Conservation (phyloP, 1,284 basidiomycete genomes). For the Trametes hirsuta region DNA sequence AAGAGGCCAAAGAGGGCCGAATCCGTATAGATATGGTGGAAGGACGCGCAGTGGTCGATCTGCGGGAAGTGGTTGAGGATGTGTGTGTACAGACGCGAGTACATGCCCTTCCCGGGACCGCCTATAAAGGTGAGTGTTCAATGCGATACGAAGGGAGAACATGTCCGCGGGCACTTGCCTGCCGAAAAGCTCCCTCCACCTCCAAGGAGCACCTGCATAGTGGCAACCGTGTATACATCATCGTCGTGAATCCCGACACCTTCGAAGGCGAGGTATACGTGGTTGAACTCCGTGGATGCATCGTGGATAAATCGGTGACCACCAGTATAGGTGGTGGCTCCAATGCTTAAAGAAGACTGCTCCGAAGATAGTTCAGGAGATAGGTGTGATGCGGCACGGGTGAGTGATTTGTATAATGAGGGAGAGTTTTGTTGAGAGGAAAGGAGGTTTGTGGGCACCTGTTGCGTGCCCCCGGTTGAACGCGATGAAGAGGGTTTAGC, state of each 20-base stretch:
- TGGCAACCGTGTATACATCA: slow-evolving; percentile 94
- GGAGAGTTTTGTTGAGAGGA: slow-evolving; percentile 58
- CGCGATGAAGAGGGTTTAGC: slow-evolving; percentile 35
- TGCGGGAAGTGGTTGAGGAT: slow-evolving; percentile 95
- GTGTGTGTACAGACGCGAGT: slow-evolving; percentile 96
- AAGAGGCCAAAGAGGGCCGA: slow-evolving; percentile 94
- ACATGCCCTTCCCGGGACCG: slow-evolving; percentile 99
- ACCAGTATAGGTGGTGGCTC: slow-evolving; percentile 78
- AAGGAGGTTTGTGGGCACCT: slow-evolving; percentile 35
- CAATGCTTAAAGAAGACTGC: slow-evolving; percentile 38
- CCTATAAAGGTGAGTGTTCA: slow-evolving; percentile 45
- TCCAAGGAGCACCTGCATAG: slow-evolving; percentile 93
- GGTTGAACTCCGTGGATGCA: slow-evolving; percentile 81
- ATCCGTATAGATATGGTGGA: slow-evolving; percentile 98
- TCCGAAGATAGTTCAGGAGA: slow-evolving; percentile 42
- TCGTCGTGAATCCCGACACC: slow-evolving; percentile 92
- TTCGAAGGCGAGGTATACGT: slow-evolving; percentile 93
- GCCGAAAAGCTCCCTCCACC: slow-evolving; percentile 97
- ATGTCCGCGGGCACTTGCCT: slow-evolving; percentile 47
- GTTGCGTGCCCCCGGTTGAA: slow-evolving; percentile 33
- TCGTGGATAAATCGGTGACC: slow-evolving; percentile 79
- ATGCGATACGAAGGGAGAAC: slow-evolving; percentile 2
- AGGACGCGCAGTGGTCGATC: slow-evolving; percentile 96
- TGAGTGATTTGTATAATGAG: slow-evolving; percentile 67
- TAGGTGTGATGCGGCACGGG: slow-evolving; percentile 72